phyloP scores from a whole-genome alignment of 371 early-diverging fungal genomes.

The Mortierella sp. region DNA sequence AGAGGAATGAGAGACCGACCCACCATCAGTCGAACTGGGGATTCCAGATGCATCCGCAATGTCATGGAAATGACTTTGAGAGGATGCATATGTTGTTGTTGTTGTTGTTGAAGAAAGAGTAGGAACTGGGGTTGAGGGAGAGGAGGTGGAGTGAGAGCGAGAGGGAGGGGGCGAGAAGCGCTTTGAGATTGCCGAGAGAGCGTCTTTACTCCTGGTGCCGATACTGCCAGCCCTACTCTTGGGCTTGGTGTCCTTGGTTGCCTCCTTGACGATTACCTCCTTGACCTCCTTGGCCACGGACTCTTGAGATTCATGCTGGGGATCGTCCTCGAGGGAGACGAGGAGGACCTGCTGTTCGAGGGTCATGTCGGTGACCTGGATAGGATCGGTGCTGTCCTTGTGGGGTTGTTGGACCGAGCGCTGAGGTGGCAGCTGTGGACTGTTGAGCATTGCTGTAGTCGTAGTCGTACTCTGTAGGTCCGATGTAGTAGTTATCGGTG shows the following conservation, averaged over 20 bases:
- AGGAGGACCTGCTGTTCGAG: constrained; percentile 9
- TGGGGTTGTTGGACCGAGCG: background rate
- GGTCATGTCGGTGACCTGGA: background rate
- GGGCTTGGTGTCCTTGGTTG: background rate
- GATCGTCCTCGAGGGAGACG: constrained; percentile 2
- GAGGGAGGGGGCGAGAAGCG: constrained; percentile 2
- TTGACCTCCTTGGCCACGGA: background rate
- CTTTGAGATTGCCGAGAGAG: background rate
- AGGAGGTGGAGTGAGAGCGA: background rate
- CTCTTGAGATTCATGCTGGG: background rate
- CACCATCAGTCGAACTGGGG: background rate
- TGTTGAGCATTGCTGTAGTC: background rate
- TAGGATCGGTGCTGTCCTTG: background rate
- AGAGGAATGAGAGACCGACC: constrained; percentile 1
- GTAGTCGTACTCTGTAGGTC: background rate
- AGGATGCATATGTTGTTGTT: too few relatives aligned
- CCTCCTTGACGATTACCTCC: background rate
- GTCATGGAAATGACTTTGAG: too few relatives aligned
- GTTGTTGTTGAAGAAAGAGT: background rate
- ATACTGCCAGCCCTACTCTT: constrained; percentile 3
- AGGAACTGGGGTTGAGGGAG: background rate
- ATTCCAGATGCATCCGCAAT: background rate
- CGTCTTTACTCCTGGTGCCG: background rate
- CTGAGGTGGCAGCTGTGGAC: background rate
- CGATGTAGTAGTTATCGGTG: background rate